Evolutionary conservation across 2,329 filamentous ascomycete species (phyloP).

Genomic region (Bipolaris victoriae): DNA sequence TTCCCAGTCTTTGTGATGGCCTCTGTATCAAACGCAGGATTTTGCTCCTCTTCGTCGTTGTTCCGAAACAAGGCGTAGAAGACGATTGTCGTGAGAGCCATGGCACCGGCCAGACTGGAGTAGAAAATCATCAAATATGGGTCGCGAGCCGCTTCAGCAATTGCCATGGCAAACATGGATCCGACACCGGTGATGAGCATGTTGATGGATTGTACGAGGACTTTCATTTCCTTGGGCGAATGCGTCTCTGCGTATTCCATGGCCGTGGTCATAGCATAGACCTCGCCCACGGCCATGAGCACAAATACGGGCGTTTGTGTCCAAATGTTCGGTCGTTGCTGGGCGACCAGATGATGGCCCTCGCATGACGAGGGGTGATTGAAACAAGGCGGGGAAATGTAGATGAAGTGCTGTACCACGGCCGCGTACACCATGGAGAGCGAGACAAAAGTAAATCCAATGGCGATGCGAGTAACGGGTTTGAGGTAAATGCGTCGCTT

Average conservation of each 20-base stretch:
- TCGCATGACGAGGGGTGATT: constrained; percentile 46
- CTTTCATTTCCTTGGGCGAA: constrained; percentile 52
- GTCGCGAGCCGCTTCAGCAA: constrained; percentile 40
- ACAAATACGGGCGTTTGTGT: constrained; percentile 51
- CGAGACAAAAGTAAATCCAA: constrained; percentile 41
- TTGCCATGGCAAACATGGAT: constrained; percentile 38
- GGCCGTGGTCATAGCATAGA: constrained; percentile 52
- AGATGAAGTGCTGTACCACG: constrained; percentile 42
- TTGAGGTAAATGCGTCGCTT: constrained; percentile 34
- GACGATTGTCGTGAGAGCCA: constrained; percentile 28
- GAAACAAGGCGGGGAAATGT: constrained; percentile 38
- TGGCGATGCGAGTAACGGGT: constrained; percentile 39
- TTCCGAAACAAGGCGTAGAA: constrained; percentile 36
- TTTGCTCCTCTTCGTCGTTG: constrained; percentile 21
- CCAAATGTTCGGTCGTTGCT: constrained; percentile 50
- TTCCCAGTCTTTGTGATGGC: not conserved
- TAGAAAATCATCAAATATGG: constrained; percentile 41
- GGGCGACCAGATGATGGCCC: constrained; percentile 8
- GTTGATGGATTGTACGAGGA: constrained; percentile 46
- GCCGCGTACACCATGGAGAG: constrained; percentile 42
- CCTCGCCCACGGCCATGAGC: constrained; percentile 50
- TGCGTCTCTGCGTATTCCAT: constrained; percentile 54
- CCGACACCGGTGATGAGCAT: constrained; percentile 43
- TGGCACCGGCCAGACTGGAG: constrained; percentile 28
- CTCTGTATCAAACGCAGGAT: not conserved